phyloP scores from a whole-genome alignment of 441 rosid genomes.

The Adansonia gregorii region DNA sequence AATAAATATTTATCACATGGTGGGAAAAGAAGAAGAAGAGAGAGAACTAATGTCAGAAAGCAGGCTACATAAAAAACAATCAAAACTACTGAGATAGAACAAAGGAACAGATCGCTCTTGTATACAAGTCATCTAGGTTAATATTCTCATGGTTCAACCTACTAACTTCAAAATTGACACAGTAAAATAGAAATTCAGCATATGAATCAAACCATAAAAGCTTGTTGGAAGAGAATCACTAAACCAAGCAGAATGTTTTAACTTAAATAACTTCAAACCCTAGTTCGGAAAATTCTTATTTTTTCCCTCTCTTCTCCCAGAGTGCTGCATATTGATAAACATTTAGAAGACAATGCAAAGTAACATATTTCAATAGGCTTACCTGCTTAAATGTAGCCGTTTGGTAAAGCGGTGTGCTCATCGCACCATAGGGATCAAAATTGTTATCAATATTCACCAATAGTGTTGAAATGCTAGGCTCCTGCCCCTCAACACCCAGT shows the following conservation, averaged over 20 bases:
- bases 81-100: background rate
- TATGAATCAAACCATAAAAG: background rate
- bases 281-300: background rate
- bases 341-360: constrained; percentile 1
- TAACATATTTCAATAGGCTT: background rate
- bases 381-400: constrained; percentile 96
- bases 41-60: background rate
- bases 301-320: background rate
- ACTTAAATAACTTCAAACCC: background rate
- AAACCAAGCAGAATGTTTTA: background rate
- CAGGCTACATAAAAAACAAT: background rate
- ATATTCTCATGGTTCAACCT: constrained; percentile 12
- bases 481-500: constrained; percentile 52
- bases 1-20: background rate
- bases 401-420: constrained; percentile 90
- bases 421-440: constrained; percentile 82
- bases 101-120: background rate
- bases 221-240: background rate
- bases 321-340: background rate
- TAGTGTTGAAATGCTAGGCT: constrained; percentile 69
- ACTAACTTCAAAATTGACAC: background rate
- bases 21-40: background rate
- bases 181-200: background rate
- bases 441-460: constrained; percentile 67
- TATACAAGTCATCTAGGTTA: background rate